phyloP scores from a whole-genome alignment of 192 early-diverging fungal genomes.

The Neocallimastix lanati region DNA sequence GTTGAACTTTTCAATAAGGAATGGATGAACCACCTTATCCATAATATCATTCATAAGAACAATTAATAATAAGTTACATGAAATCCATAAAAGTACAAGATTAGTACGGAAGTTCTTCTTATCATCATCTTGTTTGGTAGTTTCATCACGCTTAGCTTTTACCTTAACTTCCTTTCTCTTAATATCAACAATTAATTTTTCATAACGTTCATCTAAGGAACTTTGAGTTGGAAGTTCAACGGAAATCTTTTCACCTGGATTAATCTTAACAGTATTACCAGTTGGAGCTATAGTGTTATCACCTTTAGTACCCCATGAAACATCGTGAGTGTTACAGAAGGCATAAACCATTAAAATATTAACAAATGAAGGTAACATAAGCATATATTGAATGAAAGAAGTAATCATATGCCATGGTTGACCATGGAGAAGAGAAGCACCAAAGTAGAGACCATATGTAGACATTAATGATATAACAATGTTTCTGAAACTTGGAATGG shows the following conservation, averaged over 20 bases:
- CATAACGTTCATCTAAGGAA: background rate
- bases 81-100: slow-evolving; percentile 21
- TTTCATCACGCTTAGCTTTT: background rate
- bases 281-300: slow-evolving; percentile 4
- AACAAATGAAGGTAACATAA: slow-evolving; percentile 1
- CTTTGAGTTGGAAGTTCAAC: background rate
- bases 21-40: too few species aligned
- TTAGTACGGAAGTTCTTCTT: slow-evolving; percentile 31
- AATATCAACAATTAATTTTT: background rate
- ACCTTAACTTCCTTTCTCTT: background rate
- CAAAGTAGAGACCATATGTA: slow-evolving; percentile 49
- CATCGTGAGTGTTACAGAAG: slow-evolving; percentile 28
- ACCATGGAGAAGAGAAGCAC: slow-evolving; percentile 37
- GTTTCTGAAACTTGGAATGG: slow-evolving; percentile 24
- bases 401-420: slow-evolving; percentile 70
- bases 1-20: too few species aligned
- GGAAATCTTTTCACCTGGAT: background rate
- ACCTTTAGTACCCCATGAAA: slow-evolving; percentile 35
- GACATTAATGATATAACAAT: slow-evolving; percentile 34
- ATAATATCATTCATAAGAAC: background rate
- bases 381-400: slow-evolving; percentile 42
- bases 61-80: slow-evolving; percentile 18
- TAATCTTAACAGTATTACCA: background rate
- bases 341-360: slow-evolving; percentile 23
- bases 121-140: slow-evolving; percentile 9